Evolutionary conservation across 2,329 filamentous ascomycete genomes (phyloP), one percentile per base, ranked within the genome.

Genomic region (Cytospora leucostoma): DNA sequence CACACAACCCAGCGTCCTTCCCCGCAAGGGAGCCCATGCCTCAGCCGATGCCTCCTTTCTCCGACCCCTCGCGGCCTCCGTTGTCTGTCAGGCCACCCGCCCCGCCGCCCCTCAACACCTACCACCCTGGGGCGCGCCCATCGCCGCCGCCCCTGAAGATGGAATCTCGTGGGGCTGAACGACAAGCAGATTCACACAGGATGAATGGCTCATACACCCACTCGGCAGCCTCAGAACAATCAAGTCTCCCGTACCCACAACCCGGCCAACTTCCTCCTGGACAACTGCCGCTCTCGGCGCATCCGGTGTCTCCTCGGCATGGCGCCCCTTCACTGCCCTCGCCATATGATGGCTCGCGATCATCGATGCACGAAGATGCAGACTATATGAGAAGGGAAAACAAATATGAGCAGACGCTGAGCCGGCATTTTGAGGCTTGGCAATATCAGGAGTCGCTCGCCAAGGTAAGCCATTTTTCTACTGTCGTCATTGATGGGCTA

Each of bases 271-370:
- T 81, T 7, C 82, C 81, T 13, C 75, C 78, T 1, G 79, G 79
- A 7, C 81, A 82, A 63, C 72, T 82, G 53, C 79, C 80, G 15
- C 74, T 84, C 2, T 80, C 82, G 15, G 74, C 74, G 4, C 83
- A 83, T 59, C 79, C 82, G 12, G 76, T 82, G 3, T 84, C 82
- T 2, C 82, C 83, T 2, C 77, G 81, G n/a, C 80, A 84, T 57
- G 69, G 72, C 12, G 76, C 74, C 1, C 78, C 76, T 6, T 74
- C 78, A 34, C 72, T 79, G 7, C 76, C 77, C 2, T 76, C 76
- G 1, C 75, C 79, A 0, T 85, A 80, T 62, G 83, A 85, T 13
- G 68, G 78, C 4, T 76, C 79, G 54, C 75, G 77, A 27, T 74
- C 78, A 3, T 73, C 76, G 6, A 66, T 76, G 7, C 78, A 80